Evolutionary conservation across 768 basidiomycete genomes (phyloP), one percentile per base, ranked within the genome.

Genomic region (Trametes cubensis): DNA sequence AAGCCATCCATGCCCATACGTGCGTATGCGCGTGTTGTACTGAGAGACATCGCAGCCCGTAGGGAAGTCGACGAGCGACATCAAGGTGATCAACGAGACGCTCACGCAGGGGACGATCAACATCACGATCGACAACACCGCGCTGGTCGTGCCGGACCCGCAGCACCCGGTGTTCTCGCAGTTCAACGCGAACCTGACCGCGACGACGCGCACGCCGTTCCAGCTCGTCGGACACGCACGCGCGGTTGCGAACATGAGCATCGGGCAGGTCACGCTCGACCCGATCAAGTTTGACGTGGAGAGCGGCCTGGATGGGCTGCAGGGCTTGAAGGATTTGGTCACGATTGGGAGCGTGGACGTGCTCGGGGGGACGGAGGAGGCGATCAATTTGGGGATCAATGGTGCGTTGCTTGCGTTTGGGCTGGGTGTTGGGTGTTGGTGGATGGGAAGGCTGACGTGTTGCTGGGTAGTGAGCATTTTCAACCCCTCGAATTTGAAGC

Each of bases 221-320:
- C 75, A 77, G 42, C 78, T 90, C 40, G 74, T 84, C 47, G 88
- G 88, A 38, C 77, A 80, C 62, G 84, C 88, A 55, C 77, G 78
- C 20, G 83, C 89, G 4, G 72, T 87, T 10, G 84, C 88, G 21
- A 85, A 80, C 63, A 80, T 80, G 68, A 83, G 81, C 69, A 78
- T 89, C 55, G 89, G 89, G 41, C 77, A 82, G 66, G 83, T 91
- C 59, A 85, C 82, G n/a, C 78, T 91, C 8, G 81, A 88, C 69
- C 81, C 86, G 6, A 90, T 91, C 71, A 83, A 83, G 59, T 87
- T 91, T 70, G 84, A 89, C 64, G 88, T 90, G 3, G 78, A 86
- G 7, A 85, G 86, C 5, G 78, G 75, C 17, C 73, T 91, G 50
- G 74, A 77, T 21, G 89, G 89, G 34, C 72, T 91, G 14, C 79